phyloP scores from a whole-genome alignment of 768 basidiomycete genomes.

The Russula griseocarnosa region DNA sequence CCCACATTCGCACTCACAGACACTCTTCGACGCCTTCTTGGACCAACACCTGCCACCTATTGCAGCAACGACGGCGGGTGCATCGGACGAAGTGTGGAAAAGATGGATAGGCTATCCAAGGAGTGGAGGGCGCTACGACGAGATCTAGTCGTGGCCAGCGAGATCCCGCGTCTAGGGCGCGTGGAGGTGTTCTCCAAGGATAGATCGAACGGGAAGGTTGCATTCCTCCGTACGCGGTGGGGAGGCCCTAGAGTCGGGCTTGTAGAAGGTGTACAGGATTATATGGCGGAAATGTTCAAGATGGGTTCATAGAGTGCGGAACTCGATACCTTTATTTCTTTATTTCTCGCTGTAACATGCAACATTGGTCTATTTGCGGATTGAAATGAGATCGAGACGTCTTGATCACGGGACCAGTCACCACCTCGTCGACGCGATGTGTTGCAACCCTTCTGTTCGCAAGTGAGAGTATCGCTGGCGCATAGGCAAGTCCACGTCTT shows the following conservation, averaged over 20 bases:
- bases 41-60: conserved; percentile 51
- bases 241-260: conserved; percentile 56
- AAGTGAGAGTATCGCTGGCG: too few relatives aligned
- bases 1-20: conserved; percentile 60
- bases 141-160: conserved; percentile 43
- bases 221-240: conserved; percentile 52
- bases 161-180: conserved; percentile 48
- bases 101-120: conserved; percentile 38
- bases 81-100: conserved; percentile 45
- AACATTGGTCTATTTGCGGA: neutral
- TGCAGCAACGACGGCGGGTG: conserved; percentile 32
- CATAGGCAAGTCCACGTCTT: too few relatives aligned
- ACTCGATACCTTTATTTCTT: neutral
- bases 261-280: conserved; percentile 67
- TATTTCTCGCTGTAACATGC: neutral
- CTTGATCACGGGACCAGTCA: too few relatives aligned
- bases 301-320: conserved; percentile 18
- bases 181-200: conserved; percentile 51
- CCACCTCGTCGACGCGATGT: too few relatives aligned
- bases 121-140: conserved; percentile 42
- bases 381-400: too few relatives aligned
- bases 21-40: conserved; percentile 64
- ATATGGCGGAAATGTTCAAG: conserved; percentile 36
- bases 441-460: too few relatives aligned
- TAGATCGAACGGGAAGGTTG: conserved; percentile 42